Percentiles rank a stretch among this genome's conserved stretches.
Conservation (phyloP, 805 yeast species). For the Hanseniaspora guilliermondii region DNA sequence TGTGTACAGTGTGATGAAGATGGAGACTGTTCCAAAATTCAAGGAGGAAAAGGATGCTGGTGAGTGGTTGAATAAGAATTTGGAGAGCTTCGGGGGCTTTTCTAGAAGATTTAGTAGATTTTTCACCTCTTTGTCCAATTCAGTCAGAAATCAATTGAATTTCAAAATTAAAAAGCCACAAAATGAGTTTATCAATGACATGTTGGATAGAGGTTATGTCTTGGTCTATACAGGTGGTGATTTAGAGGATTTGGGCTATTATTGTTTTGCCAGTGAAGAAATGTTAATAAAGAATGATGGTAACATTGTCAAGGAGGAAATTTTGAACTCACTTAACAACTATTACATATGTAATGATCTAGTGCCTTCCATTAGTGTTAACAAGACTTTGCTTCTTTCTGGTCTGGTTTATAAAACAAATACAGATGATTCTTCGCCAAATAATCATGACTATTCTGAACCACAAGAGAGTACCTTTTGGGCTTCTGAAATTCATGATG, state of each 20-base stretch:
- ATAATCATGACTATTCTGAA: background rate
- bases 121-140: constrained; percentile 59
- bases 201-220: constrained; percentile 59
- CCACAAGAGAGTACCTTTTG: constrained; percentile 1
- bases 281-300: constrained; percentile 18
- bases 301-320: constrained; percentile 31
- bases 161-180: constrained; percentile 42
- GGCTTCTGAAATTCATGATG: constrained; percentile 15
- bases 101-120: constrained; percentile 77
- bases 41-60: constrained; percentile 32
- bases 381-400: constrained; percentile 21
- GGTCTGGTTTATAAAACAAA: constrained; percentile 16
- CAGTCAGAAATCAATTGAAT: constrained; percentile 31
- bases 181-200: constrained; percentile 40
- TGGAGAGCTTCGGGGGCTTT: constrained; percentile 60
- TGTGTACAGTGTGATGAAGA: constrained; percentile 59
- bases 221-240: constrained; percentile 57
- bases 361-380: constrained; percentile 24
- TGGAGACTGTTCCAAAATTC: constrained; percentile 45
- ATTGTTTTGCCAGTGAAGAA: constrained; percentile 58
- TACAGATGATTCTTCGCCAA: background rate
- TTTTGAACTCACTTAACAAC: constrained; percentile 35
- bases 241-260: constrained; percentile 56
- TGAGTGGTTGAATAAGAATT: constrained; percentile 55
- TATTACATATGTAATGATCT: constrained; percentile 42